Evolutionary conservation across 306 rosid species (phyloP), one percentile per base, ranked within the genome.

Genomic region (Heteromeles arbutifolia): DNA sequence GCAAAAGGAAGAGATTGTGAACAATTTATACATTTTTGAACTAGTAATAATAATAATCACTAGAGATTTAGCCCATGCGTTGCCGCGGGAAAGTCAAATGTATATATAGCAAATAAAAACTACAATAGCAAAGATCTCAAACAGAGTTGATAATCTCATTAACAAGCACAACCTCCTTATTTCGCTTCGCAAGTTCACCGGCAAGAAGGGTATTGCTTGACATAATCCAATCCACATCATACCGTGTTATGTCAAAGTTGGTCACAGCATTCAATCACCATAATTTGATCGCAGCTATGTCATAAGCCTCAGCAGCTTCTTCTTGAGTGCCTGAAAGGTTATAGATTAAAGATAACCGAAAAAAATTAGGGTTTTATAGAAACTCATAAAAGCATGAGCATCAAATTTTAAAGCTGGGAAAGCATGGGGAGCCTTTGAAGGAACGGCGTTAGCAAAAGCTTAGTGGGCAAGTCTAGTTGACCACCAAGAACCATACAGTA

Each of bases 251-350:
- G 67, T 89, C 91, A 25, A 93, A 93, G 86, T 93, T 93, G 9
- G 98, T 93, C 3, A 93, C 98, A 4, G 97, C 97, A 83, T 86
- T 89, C 7, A 82, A 74, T 63, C 97, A 96, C 28, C 97, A 71
- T 64, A 93, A 91, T 80, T 93, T 91, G 59, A 91, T 93, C 48
- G 97, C 98, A 3, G 98, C 97, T 53, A 93, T 79, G 74, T 93
- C 98, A 13, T 93, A 93, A 45, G 98, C 97, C 77, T 93, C 98
- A 7, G 96, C 97, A 41, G 97, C 98, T 84, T 93, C 97, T 83
- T 93, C 97, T 86, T 93, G 98, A 7, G 96, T 91, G 81, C 97
- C 98, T 91, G 2, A 45, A 54, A 39, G 69, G 25, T 78, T 82
- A 66, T 79, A 78, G 11, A 50, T 31, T 4, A 43, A 11, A 13